phyloP scores from a whole-genome alignment of 768 basidiomycete species.

The Paxillus involutus region DNA sequence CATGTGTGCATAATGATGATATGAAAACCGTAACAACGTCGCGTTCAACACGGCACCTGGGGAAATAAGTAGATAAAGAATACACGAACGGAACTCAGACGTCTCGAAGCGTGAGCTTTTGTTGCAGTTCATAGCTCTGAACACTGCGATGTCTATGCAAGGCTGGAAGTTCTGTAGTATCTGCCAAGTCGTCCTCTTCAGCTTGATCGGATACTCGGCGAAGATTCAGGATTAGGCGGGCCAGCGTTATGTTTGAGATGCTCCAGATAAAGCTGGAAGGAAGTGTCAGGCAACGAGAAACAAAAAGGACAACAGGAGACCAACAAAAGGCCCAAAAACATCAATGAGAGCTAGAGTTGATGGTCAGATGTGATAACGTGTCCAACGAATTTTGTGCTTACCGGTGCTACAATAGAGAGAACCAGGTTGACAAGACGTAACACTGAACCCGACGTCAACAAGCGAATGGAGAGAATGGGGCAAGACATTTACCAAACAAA shows the following conservation, averaged over 20 bases:
- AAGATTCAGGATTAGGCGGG: conserved; percentile 34
- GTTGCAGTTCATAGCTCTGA: not conserved
- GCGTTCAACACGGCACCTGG: not conserved
- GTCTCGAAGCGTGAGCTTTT: not conserved
- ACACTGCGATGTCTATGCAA: not conserved
- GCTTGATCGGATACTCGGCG: conserved; percentile 15
- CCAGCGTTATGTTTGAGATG: conserved; percentile 29
- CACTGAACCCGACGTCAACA: conserved; percentile 5
- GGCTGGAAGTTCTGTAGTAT: not conserved
- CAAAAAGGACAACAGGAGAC: conserved; percentile 1
- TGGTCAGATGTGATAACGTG: not conserved
- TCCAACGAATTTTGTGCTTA: conserved; percentile 7
- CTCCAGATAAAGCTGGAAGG: conserved; percentile 36
- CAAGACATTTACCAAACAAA: conserved; percentile 21
- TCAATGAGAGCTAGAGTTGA: conserved; percentile 15
- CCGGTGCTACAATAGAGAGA: conserved; percentile 20
- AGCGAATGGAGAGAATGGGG: not conserved
- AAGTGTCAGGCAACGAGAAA: not conserved
- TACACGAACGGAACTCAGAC: not conserved
- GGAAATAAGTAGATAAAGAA: not conserved
- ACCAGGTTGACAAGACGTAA: conserved; percentile 24
- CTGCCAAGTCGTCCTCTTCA: not conserved
- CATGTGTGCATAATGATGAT: not conserved
- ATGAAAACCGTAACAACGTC: not conserved
- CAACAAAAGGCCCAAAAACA: conserved; percentile 21